Percentiles rank a stretch among this genome's conserved stretches.
Conservation (phyloP, 306 rosid genomes). For the Acacia crassicarpa region DNA sequence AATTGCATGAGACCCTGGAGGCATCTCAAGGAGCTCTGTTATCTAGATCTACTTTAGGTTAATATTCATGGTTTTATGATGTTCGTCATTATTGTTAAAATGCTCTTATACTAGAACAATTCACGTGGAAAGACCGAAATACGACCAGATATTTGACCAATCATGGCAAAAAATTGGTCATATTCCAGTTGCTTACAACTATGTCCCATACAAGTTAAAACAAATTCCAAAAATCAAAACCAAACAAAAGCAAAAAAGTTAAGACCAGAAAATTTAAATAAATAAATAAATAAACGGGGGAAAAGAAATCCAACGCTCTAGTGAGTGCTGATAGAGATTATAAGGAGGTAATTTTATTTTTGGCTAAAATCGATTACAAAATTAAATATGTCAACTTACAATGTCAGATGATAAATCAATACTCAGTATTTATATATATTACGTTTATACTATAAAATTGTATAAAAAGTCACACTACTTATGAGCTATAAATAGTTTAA, state of each 20-base stretch:
- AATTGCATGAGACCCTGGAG: not conserved
- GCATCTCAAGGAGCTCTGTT: not conserved
- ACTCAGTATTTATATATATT: not conserved
- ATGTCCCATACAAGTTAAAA: slow-evolving; percentile 5
- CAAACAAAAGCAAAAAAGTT: too few relatives aligned
- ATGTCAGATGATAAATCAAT: not conserved
- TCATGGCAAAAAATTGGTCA: slow-evolving; percentile 8
- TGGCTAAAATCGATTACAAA: not conserved
- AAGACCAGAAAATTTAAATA: too few relatives aligned
- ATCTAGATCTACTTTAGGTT: not conserved
- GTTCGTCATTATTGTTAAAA: slow-evolving; percentile 7
- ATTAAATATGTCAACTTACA: not conserved
- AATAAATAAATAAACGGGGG: too few relatives aligned
- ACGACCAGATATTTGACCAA: not conserved
- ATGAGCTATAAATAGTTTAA: too few relatives aligned
- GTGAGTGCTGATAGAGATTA: not conserved
- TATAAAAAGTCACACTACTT: too few relatives aligned
- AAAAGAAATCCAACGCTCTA: not conserved
- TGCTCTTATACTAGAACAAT: slow-evolving; percentile 16
- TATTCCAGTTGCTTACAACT: not conserved
- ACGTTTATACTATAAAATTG: too few relatives aligned
- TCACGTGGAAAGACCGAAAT: not conserved
- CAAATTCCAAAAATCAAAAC: not conserved
- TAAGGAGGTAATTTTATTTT: not conserved
- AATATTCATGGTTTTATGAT: slow-evolving; percentile 28